Evolutionary conservation across 2,329 filamentous ascomycete genomes (phyloP).

Genomic region (Aureobasidium sp.): DNA sequence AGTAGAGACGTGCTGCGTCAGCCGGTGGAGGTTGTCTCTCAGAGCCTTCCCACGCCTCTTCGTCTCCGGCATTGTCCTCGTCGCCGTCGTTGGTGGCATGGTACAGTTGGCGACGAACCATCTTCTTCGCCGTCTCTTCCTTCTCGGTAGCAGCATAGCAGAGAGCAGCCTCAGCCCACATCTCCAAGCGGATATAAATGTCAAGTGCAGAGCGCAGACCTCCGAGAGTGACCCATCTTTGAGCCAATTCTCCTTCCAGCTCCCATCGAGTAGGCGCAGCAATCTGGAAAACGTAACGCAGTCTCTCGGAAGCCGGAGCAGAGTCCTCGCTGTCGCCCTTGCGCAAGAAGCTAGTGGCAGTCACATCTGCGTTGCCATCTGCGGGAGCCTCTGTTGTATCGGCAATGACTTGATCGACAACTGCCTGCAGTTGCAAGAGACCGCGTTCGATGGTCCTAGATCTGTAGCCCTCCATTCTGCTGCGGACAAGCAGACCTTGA

Average conservation of each 20-base stretch:
- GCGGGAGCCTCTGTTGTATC: constrained; percentile 52
- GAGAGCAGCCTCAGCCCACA: constrained; percentile 92
- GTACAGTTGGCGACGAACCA: constrained; percentile 74
- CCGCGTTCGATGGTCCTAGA: constrained; percentile 83
- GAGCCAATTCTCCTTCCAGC: constrained; percentile 83
- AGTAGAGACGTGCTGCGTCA: constrained; percentile 81
- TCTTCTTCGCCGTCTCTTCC: constrained; percentile 71
- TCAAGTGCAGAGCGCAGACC: constrained; percentile 84
- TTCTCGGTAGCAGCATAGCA: constrained; percentile 73
- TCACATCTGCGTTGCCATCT: constrained; percentile 23
- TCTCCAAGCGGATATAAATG: constrained; percentile 85
- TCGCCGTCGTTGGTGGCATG: constrained; percentile 45
- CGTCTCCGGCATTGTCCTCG: constrained; percentile 28
- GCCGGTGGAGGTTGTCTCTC: constrained; percentile 63
- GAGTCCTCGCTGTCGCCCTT: constrained; percentile 66
- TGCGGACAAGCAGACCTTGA: constrained; percentile 81
- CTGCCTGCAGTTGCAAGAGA: constrained; percentile 83
- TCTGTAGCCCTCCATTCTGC: constrained; percentile 78
- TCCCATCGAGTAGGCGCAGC: constrained; percentile 86
- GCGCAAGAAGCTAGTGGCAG: constrained; percentile 73
- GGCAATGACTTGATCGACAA: constrained; percentile 90
- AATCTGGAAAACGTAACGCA: constrained; percentile 77
- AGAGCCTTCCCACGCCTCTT: constrained; percentile 54
- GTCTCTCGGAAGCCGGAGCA: constrained; percentile 64
- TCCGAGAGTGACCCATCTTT: constrained; percentile 84